Percentiles rank a stretch among this genome's conserved stretches.
Evolutionary conservation across 192 early-diverging fungal species (phyloP).

Genomic region (Fimicolochytrium jonesii): DNA sequence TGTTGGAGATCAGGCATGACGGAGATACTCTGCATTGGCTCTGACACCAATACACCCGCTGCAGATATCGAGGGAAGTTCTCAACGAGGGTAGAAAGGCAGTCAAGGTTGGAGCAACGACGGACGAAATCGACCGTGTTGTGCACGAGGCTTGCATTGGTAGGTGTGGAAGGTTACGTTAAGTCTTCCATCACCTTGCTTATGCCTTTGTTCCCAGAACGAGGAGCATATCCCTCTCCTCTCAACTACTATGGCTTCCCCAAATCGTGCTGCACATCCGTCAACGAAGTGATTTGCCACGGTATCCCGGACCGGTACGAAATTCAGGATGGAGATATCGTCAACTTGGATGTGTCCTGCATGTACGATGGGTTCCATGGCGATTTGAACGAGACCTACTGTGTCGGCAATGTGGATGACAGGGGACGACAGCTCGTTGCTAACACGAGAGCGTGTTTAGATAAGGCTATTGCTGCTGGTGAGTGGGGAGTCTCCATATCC

Average conservation of each 20-base stretch:
- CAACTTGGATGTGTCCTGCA: conserved; percentile 89
- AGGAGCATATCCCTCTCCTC: conserved; percentile 88
- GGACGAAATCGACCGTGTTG: conserved; percentile 91
- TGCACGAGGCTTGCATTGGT: conserved; percentile 89
- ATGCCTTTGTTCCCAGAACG: conserved; percentile 56
- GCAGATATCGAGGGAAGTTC: conserved; percentile 85
- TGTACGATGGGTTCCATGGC: conserved; percentile 89
- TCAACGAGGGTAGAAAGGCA: conserved; percentile 80
- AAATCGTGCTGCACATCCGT: conserved; percentile 92
- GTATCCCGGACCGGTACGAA: conserved; percentile 91
- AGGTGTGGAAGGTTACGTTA: background rate
- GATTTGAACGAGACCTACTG: conserved; percentile 92
- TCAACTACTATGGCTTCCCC: conserved; percentile 95
- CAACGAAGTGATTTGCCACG: conserved; percentile 96
- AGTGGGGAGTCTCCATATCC: no score
- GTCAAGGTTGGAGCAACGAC: conserved; percentile 83
- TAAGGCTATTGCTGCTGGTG: conserved; percentile 85
- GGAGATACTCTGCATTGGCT: no score
- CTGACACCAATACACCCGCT: no score
- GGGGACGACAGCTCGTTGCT: conserved; percentile 68
- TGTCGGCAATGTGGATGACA: conserved; percentile 83
- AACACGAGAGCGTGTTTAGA: conserved; percentile 84
- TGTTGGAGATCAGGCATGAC: no score
- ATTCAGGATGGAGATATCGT: conserved; percentile 94
- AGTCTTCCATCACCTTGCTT: no score